Base-by-base conservation (phyloP, 306 rosid species). In the Sphenostylis stenocarpa region DNA sequence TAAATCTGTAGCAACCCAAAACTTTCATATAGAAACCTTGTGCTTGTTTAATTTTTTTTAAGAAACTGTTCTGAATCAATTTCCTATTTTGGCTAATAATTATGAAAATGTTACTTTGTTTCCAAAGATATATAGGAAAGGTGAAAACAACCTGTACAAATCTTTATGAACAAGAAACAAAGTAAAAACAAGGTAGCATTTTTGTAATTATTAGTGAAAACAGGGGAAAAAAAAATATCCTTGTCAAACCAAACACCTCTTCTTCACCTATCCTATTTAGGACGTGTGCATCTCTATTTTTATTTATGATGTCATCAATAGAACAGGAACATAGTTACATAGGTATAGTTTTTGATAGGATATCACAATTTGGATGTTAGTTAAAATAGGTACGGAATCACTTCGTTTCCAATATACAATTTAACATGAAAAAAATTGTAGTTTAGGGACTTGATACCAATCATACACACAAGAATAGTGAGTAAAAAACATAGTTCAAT, bases 391-490 rank as follows among this genome's bases (percentile, higher is more conserved):
- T 4, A 62, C 44, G 48, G 15, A 73, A 36, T 28, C 64, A 56
- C 48, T 74, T 48, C 44, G 45, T 20, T 38, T 13, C 13, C 43
- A 20, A 66, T 41, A 24, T 34, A 77, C 4, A 57, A n/a, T 6
- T 68, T 58, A 76, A 49, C 82, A 60, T 67, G 63, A 81, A 81
- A 48, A 38, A 73, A 29, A 38, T 44, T 48, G 61, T 12, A 65
- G 3, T 39, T 75, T 19, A 57, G 12, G 47, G 48, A 55, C 73
- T 36, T 20, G 21, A 57, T 24, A 57, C 24, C 2, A 74, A 12
- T 11, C 3, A n/a, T 6, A 58, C 78, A 77, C 57, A 66, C 24
- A 26, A 55, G 36, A 26, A 23, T 11, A 21, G 29, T 17, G 2
- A 10, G 23, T 41, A 67, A 72, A 67, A 72, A 52, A 52, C 21